These are phyloP conservation scores for Starmerella lactis-condensi DNA, from an alignment of 805 yeast genomes.

Conservation along the genomic window DNA sequence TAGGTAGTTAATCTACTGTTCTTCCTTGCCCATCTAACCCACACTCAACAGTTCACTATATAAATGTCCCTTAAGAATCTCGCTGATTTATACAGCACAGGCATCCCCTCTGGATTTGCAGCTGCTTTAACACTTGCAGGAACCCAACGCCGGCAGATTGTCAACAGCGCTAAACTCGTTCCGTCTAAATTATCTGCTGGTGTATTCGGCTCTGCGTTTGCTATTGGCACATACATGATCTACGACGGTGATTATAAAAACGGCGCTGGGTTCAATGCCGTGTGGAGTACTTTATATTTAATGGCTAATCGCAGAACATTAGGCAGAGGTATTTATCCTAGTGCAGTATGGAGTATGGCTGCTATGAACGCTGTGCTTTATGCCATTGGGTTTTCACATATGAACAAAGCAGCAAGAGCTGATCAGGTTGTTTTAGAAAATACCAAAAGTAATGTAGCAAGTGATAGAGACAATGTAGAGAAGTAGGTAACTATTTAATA, in stretches of 20 bases:
- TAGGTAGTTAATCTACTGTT: no score
- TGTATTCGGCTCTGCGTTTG: conserved; percentile 17
- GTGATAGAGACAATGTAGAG: no score
- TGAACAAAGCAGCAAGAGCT: no score
- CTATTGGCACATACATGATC: conserved; percentile 18
- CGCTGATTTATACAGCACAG: no score
- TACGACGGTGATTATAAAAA: conserved; percentile 18
- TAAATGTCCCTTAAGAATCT: no score
- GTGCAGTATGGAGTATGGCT: conserved; percentile 8
- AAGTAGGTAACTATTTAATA: no score
- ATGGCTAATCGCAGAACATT: conserved; percentile 14
- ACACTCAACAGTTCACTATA: no score
- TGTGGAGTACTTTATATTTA: conserved; percentile 17
- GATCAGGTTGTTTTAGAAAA: conserved; percentile 9
- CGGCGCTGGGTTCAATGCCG: conserved; percentile 18
- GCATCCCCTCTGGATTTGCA: conserved; percentile 15
- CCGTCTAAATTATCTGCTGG: conserved; percentile 14
- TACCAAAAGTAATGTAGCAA: no score
- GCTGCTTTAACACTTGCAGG: conserved; percentile 13
- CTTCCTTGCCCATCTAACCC: no score
- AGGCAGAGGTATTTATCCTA: conserved; percentile 10
- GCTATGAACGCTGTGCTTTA: conserved; percentile 14
- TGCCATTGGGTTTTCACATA: conserved; percentile 11
- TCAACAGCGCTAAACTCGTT: conserved; percentile 7
- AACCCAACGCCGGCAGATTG: conserved; percentile 10